Evolutionary conservation across 768 basidiomycete species (phyloP).

Genomic region (Mrakia hoshinonis): DNA sequence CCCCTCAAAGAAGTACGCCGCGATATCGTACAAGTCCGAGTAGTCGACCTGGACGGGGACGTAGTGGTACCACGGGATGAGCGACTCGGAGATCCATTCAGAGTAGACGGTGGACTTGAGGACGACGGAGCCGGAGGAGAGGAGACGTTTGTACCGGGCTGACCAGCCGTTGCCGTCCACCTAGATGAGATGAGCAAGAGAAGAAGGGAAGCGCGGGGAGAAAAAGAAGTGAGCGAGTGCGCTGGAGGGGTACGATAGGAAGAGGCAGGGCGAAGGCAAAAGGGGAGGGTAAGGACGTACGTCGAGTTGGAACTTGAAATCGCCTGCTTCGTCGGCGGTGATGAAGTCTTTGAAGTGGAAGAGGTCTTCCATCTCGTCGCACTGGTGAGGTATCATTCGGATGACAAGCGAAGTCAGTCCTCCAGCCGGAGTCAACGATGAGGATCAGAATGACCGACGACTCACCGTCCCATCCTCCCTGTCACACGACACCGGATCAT

Average conservation of each 20-base stretch:
- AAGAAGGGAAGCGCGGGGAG: neutral
- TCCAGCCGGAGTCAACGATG: too few species aligned
- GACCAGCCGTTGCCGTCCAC: constrained; percentile 1
- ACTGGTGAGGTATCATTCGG: too few species aligned
- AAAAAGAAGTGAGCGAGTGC: too few species aligned
- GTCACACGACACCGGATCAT: neutral
- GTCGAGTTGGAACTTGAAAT: too few species aligned
- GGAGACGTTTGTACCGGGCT: neutral
- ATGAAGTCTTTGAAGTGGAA: too few species aligned
- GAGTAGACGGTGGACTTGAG: constrained; percentile 19
- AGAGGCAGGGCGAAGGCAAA: neutral
- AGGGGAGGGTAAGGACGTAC: neutral
- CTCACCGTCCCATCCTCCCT: neutral
- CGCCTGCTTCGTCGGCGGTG: too few species aligned
- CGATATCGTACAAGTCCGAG: neutral
- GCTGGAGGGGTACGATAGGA: too few species aligned
- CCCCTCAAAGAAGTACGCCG: constrained; percentile 20
- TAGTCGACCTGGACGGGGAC: constrained; percentile 8
- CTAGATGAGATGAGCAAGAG: neutral
- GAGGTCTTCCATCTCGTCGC: too few species aligned
- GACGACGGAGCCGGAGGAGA: neutral
- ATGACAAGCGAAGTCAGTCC: too few species aligned
- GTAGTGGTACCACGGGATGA: constrained; percentile 27
- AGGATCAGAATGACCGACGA: too few species aligned
- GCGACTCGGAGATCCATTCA: constrained; percentile 1